Evolutionary conservation across 495 filamentous ascomycete genomes (phyloP).

Genomic region (Chaetomium tenue): DNA sequence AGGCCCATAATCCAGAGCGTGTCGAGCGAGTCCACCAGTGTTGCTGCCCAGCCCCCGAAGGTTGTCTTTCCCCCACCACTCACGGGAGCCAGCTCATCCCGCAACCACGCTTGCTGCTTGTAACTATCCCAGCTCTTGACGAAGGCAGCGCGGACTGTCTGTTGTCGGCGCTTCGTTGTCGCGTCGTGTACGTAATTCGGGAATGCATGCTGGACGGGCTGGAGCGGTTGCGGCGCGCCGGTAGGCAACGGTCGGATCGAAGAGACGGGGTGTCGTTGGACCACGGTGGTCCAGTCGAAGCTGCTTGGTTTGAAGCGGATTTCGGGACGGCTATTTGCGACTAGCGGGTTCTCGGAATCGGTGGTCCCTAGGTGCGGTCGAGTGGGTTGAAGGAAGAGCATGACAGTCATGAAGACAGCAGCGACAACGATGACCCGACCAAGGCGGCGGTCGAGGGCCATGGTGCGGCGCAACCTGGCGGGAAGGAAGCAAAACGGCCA

Average conservation of each 20-base stretch:
- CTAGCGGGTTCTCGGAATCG: not conserved
- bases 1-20: conserved; percentile 90
- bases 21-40: conserved; percentile 80
- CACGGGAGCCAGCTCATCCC: conserved; percentile 71
- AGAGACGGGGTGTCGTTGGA: conserved; percentile 60
- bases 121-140: conserved; percentile 72
- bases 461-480: not conserved
- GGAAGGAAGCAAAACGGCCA: conserved; percentile 8
- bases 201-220: conserved; percentile 6
- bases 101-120: conserved; percentile 67
- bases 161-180: conserved; percentile 10
- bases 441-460: conserved; percentile 20
- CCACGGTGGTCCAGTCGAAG: conserved; percentile 57
- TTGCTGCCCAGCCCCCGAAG: conserved; percentile 83
- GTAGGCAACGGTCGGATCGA: conserved; percentile 18
- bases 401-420: conserved; percentile 20
- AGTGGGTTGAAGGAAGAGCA: conserved; percentile 20
- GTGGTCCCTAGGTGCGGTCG: not conserved
- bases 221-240: not conserved
- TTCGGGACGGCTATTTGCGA: conserved; percentile 1
- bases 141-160: conserved; percentile 61
- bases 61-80: conserved; percentile 59
- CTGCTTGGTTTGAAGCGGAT: conserved; percentile 29
- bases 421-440: conserved; percentile 21
- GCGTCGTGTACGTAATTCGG: conserved; percentile 10